Evolutionary conservation across 2,329 filamentous ascomycete species (phyloP).

Genomic region (Coleophoma crateriformis): DNA sequence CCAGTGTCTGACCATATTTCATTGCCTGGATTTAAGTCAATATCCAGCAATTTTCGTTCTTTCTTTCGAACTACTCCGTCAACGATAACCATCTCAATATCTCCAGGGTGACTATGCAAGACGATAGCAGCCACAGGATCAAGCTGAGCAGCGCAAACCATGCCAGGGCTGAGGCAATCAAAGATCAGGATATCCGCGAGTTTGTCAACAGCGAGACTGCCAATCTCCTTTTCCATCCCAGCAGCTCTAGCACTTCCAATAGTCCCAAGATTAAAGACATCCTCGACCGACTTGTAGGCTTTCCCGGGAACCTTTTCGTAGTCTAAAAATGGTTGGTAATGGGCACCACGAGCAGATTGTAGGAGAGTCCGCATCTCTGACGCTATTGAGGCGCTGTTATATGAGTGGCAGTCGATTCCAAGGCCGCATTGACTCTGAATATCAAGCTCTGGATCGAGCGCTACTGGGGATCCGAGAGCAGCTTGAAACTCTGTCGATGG

Average conservation of each 20-base stretch:
- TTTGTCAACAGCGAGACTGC: constrained; percentile 38
- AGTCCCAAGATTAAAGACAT: constrained; percentile 43
- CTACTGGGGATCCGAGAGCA: constrained; percentile 32
- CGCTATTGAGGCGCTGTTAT: constrained; percentile 23
- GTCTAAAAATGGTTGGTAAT: constrained; percentile 23
- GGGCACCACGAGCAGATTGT: constrained; percentile 23
- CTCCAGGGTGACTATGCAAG: constrained; percentile 31
- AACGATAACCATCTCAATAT: constrained; percentile 38
- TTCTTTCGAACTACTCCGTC: constrained; percentile 35
- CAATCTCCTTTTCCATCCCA: constrained; percentile 34
- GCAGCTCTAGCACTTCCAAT: constrained; percentile 38
- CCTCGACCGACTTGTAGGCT: constrained; percentile 28
- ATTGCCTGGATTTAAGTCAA: constrained; percentile 6
- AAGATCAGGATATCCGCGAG: constrained; percentile 44
- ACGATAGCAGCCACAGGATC: constrained; percentile 38
- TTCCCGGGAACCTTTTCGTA: constrained; percentile 17
- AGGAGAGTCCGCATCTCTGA: constrained; percentile 28
- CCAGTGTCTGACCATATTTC: constrained; percentile 5
- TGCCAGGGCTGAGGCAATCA: constrained; percentile 32
- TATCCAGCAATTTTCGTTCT: constrained; percentile 14
- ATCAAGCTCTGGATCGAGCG: constrained; percentile 17
- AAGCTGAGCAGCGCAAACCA: constrained; percentile 34
- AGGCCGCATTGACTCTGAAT: constrained; percentile 25
- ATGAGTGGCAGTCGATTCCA: constrained; percentile 30
- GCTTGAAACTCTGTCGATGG: constrained; percentile 47